These are phyloP conservation scores for Quercus mongolica DNA, from an alignment of 306 rosid species.

Conservation along the genomic window DNA sequence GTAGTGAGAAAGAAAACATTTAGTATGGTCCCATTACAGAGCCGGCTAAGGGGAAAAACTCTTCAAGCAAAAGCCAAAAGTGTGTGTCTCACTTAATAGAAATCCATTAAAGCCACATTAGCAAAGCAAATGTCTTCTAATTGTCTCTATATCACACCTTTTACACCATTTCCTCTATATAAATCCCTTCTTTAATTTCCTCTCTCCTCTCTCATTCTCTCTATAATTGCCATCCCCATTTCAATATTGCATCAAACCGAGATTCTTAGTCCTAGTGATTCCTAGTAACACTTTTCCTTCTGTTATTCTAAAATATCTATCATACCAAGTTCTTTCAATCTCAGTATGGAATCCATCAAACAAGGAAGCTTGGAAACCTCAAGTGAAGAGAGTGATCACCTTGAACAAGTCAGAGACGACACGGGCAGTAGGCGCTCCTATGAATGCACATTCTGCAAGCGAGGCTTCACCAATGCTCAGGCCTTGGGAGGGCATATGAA, in stretches of 20 bases:
- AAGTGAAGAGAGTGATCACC: constrained; percentile 53
- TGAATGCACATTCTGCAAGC: constrained; percentile 82
- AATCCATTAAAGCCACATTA: constrained; percentile 40
- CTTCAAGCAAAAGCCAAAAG: constrained; percentile 50
- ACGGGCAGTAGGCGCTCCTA: constrained; percentile 48
- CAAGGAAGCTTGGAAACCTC: constrained; percentile 44
- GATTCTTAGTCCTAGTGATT: neutral
- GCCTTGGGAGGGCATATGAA: constrained; percentile 98
- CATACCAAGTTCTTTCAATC: neutral
- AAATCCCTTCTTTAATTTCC: constrained; percentile 31
- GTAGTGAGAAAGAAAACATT: neutral
- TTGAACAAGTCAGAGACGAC: constrained; percentile 18
- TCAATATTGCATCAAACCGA: neutral
- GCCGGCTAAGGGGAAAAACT: constrained; percentile 69
- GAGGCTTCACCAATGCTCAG: constrained; percentile 97
- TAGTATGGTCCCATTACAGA: constrained; percentile 26
- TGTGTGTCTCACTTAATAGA: constrained; percentile 11
- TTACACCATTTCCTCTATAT: constrained; percentile 15
- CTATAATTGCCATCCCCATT: neutral
- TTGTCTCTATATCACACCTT: constrained; percentile 38
- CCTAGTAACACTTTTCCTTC: neutral
- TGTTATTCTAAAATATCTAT: neutral
- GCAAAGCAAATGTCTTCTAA: constrained; percentile 35
- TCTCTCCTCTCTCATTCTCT: constrained; percentile 12
- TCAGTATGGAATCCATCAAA: constrained; percentile 40